Evolutionary conservation across 441 rosid genomes (phyloP).

Genomic region (Pelargonium cotyledonis): DNA sequence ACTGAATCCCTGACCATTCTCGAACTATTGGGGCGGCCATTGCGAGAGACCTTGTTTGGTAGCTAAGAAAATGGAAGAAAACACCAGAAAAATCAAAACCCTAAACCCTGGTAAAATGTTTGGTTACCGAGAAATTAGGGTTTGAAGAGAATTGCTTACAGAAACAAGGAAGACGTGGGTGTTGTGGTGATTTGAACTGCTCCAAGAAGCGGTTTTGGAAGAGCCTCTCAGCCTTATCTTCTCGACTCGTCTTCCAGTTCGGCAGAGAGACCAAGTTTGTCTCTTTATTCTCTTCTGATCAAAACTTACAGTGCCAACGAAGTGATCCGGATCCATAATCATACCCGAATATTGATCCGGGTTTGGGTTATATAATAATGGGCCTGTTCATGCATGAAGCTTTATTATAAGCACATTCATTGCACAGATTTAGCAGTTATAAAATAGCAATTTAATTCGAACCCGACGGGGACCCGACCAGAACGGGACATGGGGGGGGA

Average conservation of each 20-base stretch:
- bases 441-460: too few relatives aligned
- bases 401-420: too few relatives aligned
- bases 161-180: background rate
- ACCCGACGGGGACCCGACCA: too few relatives aligned
- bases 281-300: background rate
- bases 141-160: background rate
- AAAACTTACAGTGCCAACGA: background rate
- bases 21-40: constrained; percentile 56
- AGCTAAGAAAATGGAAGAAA: background rate
- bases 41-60: background rate
- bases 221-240: background rate
- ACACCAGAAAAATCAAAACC: background rate
- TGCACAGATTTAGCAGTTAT: too few relatives aligned
- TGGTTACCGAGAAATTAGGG: background rate
- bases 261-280: background rate
- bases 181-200: background rate
- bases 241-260: background rate
- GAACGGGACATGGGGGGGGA: too few relatives aligned
- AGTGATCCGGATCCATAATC: background rate
- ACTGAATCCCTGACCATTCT: constrained; percentile 87
- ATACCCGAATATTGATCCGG: background rate
- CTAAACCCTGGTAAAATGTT: background rate
- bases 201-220: background rate
- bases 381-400: too few relatives aligned
- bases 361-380: too few relatives aligned